These are phyloP conservation scores for Blastomyces gilchristii DNA, from an alignment of 2,329 filamentous ascomycete species.

Conservation along the genomic window DNA sequence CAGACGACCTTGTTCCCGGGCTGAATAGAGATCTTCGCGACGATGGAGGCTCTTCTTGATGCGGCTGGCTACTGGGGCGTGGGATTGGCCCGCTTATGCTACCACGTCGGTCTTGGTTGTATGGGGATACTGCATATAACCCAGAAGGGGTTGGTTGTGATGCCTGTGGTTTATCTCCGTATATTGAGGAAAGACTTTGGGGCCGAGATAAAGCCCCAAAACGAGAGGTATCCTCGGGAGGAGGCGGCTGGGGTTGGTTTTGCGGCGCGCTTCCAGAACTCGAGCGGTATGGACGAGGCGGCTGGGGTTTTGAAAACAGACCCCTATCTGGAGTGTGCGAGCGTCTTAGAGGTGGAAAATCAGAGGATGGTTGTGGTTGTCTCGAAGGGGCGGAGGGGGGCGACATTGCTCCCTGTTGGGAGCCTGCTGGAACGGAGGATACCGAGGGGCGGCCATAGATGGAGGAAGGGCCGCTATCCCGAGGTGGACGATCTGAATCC, in stretches of 20 bases:
- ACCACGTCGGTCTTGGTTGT: constrained; percentile 31
- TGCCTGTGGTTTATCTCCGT: constrained; percentile 25
- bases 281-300: constrained; percentile 28
- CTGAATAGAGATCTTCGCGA: constrained; percentile 28
- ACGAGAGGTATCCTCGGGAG: constrained; percentile 23
- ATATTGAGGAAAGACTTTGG: constrained; percentile 23
- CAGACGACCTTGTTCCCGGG: constrained; percentile 23
- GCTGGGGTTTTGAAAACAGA: constrained; percentile 41
- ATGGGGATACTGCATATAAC: constrained; percentile 26
- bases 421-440: constrained; percentile 19
- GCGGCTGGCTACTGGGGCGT: constrained; percentile 35
- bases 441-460: constrained; percentile 40
- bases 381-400: constrained; percentile 33
- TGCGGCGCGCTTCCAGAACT: constrained; percentile 25
- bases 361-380: constrained; percentile 41
- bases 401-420: constrained; percentile 30
- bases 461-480: constrained; percentile 36
- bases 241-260: constrained; percentile 14
- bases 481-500: constrained; percentile 38
- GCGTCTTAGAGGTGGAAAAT: constrained; percentile 54
- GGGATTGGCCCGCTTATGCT: constrained; percentile 36
- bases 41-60: constrained; percentile 26
- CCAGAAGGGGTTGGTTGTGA: constrained; percentile 28
- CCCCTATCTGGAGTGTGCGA: constrained; percentile 62
- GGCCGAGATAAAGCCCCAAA: constrained; percentile 25